A percentile compares a stretch with the other conserved stretches of the same genome.
Evolutionary conservation across 257 asterid genomes (phyloP).

Genomic region (Nicotiana sylvestris): DNA sequence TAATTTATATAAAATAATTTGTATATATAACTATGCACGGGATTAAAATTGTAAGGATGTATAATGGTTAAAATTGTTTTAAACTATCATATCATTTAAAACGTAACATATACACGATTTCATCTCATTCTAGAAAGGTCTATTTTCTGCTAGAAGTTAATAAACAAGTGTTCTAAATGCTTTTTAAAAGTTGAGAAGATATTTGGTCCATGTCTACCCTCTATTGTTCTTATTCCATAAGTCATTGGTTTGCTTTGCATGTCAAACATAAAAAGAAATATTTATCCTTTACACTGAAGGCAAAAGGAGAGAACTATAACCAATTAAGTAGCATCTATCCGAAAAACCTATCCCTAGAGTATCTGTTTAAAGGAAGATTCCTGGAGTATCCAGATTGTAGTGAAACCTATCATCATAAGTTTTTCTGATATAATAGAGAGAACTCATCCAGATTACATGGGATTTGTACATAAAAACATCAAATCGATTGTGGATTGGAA

Average conservation of each 20-base stretch:
- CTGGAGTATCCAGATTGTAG: background rate
- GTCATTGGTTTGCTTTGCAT: slow-evolving; percentile 1
- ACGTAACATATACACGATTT: background rate
- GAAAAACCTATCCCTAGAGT: background rate
- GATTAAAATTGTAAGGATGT: background rate
- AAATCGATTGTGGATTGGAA: background rate
- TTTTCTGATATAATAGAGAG: background rate
- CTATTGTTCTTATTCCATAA: background rate
- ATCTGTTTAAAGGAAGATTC: background rate
- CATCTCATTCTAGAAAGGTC: background rate
- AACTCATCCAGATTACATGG: background rate
- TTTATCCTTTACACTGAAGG: background rate
- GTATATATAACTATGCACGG: background rate
- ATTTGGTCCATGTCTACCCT: background rate
- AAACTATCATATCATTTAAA: background rate
- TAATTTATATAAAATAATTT: background rate
- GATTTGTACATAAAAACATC: background rate
- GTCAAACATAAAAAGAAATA: background rate
- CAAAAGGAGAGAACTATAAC: background rate
- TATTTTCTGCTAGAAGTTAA: background rate
- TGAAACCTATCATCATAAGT: background rate
- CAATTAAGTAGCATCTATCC: background rate
- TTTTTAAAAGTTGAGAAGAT: background rate
- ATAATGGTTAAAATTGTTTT: background rate
- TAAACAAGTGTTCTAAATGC: background rate